phyloP scores from a whole-genome alignment of 2,329 filamentous ascomycete species.

The Alternaria brassicicola region DNA sequence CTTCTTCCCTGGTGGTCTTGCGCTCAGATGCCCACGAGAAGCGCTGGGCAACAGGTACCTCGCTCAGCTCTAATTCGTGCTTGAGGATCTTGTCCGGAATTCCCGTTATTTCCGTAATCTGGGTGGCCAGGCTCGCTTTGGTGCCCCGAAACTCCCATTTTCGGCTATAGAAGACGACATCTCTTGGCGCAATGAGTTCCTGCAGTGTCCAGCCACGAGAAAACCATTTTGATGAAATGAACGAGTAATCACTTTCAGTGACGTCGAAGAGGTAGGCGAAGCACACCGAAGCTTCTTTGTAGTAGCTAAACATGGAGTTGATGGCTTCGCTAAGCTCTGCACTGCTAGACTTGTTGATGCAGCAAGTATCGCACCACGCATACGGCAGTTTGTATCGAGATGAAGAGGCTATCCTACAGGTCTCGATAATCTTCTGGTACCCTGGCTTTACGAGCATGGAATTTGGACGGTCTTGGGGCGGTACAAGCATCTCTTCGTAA shows the following conservation, averaged over 20 bases:
- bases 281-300: conserved; percentile 16
- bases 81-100: conserved; percentile 11
- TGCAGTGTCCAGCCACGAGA: conserved; percentile 8
- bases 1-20: conserved; percentile 25
- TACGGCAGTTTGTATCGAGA: conserved; percentile 4
- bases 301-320: conserved; percentile 17
- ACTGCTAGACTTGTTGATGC: conserved; percentile 21
- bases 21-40: conserved; percentile 28
- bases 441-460: conserved; percentile 10
- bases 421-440: conserved; percentile 15
- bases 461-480: conserved; percentile 1
- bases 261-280: conserved; percentile 20
- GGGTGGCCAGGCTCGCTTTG: neutral
- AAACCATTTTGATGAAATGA: conserved; percentile 22
- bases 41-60: conserved; percentile 17
- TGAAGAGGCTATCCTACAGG: conserved; percentile 11
- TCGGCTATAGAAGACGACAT: conserved; percentile 15
- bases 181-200: conserved; percentile 18
- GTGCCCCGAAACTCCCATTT: conserved; percentile 13
- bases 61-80: neutral
- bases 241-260: neutral
- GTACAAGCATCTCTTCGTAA: conserved; percentile 12
- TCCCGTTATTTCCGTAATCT: conserved; percentile 12
- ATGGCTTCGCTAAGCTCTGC: conserved; percentile 8
- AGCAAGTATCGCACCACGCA: conserved; percentile 27